Evolutionary conservation across 1,284 basidiomycete species (phyloP).

Genomic region (Melanopsichium pennsylvanicum): DNA sequence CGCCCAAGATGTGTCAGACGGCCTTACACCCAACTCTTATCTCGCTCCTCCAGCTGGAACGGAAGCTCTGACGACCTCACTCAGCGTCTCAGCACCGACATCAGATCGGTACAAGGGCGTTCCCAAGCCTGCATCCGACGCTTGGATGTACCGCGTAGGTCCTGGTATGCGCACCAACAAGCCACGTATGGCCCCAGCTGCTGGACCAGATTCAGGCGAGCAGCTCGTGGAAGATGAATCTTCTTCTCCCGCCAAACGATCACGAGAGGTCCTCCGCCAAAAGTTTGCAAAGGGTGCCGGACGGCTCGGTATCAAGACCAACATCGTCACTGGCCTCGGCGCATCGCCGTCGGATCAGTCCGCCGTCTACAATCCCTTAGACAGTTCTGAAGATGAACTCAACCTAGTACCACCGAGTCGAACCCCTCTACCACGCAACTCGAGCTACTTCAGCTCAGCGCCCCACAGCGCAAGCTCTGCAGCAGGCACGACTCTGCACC

Average conservation of each 20-base stretch:
- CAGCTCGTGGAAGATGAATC: constrained; percentile 10
- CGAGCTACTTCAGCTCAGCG: constrained; percentile 30
- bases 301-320: constrained; percentile 49
- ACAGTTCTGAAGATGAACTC: constrained; percentile 38
- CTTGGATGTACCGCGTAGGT: constrained; percentile 62
- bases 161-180: constrained; percentile 48
- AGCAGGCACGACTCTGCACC: constrained; percentile 12
- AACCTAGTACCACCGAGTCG: constrained; percentile 12
- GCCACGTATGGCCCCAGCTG: constrained; percentile 9
- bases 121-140: constrained; percentile 49
- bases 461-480: constrained; percentile 26
- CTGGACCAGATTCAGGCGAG: constrained; percentile 7
- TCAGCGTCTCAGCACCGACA: constrained; percentile 11
- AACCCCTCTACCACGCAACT: constrained; percentile 34
- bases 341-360: constrained; percentile 20
- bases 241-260: constrained; percentile 26
- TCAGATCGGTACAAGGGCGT: constrained; percentile 37
- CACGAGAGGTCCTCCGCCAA: constrained; percentile 41
- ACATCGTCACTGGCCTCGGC: constrained; percentile 19
- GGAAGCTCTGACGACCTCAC: background rate
- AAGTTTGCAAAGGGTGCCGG: constrained; percentile 55
- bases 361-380: constrained; percentile 34
- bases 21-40: background rate
- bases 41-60: background rate
- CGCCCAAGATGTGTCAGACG: background rate